These are phyloP conservation scores for Thelephora ganbajun DNA, from an alignment of 768 basidiomycete species.

Conservation along the genomic window DNA sequence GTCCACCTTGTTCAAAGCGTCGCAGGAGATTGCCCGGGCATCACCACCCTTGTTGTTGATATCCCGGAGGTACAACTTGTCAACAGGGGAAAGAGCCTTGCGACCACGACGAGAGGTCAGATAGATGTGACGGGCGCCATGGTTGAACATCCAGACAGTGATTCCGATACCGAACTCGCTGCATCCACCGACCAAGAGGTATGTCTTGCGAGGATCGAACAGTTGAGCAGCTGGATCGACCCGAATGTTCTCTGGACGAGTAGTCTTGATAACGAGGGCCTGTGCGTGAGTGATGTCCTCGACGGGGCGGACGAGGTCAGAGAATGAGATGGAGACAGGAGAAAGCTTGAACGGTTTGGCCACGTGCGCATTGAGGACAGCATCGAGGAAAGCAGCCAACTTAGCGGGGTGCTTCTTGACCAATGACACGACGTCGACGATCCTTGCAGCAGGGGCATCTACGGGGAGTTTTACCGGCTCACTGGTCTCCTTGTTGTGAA, in stretches of 20 bases:
- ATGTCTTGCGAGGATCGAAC: conserved; percentile 17
- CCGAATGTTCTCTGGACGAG: conserved; percentile 4
- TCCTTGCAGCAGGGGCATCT: conserved; percentile 8
- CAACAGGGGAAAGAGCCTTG: conserved; percentile 12
- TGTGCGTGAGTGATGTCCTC: conserved; percentile 5
- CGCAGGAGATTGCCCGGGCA: conserved; percentile 16
- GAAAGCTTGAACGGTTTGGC: conserved; percentile 7
- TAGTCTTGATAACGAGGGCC: conserved; percentile 9
- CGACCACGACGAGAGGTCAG: conserved; percentile 15
- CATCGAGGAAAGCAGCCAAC: conserved; percentile 10
- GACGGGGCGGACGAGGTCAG: neutral
- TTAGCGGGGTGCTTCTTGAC: conserved; percentile 10
- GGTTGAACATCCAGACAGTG: conserved; percentile 20
- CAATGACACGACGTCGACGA: conserved; percentile 13
- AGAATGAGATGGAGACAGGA: conserved; percentile 5
- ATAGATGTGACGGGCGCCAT: conserved; percentile 19
- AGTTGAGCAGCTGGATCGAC: conserved; percentile 15
- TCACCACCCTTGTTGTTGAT: conserved; percentile 13
- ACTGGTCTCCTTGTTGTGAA: conserved; percentile 12
- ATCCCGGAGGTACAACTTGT: conserved; percentile 16
- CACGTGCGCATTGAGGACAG: conserved; percentile 11
- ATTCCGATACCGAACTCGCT: conserved; percentile 16
- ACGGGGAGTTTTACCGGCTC: conserved; percentile 8
- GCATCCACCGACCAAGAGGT: conserved; percentile 13
- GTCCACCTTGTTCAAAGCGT: conserved; percentile 12